Conservation (phyloP, 2,329 filamentous ascomycete species). For the Coniochaeta ligniaria region DNA sequence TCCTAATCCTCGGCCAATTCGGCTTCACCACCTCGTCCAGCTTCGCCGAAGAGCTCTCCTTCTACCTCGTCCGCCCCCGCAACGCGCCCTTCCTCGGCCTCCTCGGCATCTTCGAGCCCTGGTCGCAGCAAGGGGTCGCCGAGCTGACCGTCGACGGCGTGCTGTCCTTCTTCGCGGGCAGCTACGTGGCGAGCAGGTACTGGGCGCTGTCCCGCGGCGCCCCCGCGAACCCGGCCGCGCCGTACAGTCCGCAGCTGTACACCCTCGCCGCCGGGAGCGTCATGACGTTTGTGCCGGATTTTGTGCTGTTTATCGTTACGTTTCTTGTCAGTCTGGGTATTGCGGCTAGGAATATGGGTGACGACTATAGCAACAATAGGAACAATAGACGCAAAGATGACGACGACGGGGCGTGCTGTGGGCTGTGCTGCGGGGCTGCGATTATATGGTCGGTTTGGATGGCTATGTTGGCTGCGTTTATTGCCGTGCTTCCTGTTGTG, state of each 20-base stretch:
- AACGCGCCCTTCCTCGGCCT: not conserved
- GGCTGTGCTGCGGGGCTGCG: not conserved
- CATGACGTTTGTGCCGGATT: not conserved
- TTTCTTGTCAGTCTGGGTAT: not conserved
- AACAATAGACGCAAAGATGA: not conserved
- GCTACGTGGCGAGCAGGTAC: not conserved
- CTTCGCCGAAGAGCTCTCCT: not conserved
- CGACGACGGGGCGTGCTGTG: not conserved
- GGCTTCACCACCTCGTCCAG: not conserved
- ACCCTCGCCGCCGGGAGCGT: not conserved
- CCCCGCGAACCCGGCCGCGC: not conserved
- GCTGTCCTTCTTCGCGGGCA: not conserved
- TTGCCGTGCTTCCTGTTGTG: not conserved
- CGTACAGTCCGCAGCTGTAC: not conserved
- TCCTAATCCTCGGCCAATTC: not conserved
- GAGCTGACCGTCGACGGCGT: slow-evolving; percentile 1
- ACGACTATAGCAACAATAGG: not conserved
- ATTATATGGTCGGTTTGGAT: not conserved
- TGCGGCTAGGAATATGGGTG: not conserved
- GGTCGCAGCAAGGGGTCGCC: not conserved
- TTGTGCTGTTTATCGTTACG: not conserved
- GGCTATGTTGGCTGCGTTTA: not conserved
- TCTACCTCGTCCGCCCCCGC: not conserved
- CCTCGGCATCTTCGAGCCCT: not conserved
- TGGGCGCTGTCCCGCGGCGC: not conserved